phyloP scores from a whole-genome alignment of 1,139 yeast species.

The Pichia sp. region DNA sequence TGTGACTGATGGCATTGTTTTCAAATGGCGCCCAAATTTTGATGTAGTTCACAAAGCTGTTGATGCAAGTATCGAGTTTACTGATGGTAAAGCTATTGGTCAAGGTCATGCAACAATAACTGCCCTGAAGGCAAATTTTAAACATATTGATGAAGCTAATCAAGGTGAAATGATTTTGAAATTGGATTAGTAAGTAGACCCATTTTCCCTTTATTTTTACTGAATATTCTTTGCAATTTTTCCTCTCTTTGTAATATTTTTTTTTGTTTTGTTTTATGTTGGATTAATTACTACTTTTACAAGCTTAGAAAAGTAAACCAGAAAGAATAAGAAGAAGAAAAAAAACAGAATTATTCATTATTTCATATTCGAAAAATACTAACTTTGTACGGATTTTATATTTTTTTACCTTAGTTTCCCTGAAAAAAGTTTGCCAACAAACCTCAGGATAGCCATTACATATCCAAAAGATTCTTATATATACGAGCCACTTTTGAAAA shows the following conservation, averaged over 20 bases:
- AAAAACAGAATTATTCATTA: too few relatives aligned
- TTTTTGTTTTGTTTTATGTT: too few relatives aligned
- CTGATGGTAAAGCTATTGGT: slow-evolving; percentile 50
- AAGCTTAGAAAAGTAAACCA: too few relatives aligned
- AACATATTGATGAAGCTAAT: slow-evolving; percentile 42
- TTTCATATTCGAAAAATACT: neutral
- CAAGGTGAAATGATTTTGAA: slow-evolving; percentile 36
- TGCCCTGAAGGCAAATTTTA: slow-evolving; percentile 73
- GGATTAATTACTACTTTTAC: too few relatives aligned
- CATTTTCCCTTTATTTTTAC: too few relatives aligned
- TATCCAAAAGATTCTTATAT: slow-evolving; percentile 44
- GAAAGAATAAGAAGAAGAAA: too few relatives aligned
- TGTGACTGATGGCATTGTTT: slow-evolving; percentile 39
- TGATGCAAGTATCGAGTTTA: slow-evolving; percentile 40
- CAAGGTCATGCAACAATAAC: slow-evolving; percentile 62
- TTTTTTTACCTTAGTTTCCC: too few relatives aligned
- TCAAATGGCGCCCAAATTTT: slow-evolving; percentile 82
- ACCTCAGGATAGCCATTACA: slow-evolving; percentile 14
- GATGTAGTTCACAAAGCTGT: slow-evolving; percentile 60
- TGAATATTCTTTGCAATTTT: too few relatives aligned
- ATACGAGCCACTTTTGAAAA: slow-evolving; percentile 41
- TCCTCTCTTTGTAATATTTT: neutral
- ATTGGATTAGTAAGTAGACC: slow-evolving; percentile 16
- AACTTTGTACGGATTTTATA: neutral
- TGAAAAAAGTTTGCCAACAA: too few relatives aligned